Evolutionary conservation across 2,329 filamentous ascomycete species (phyloP), one percentile per base, ranked within the genome.

Genomic region (Scytalidium sp.): DNA sequence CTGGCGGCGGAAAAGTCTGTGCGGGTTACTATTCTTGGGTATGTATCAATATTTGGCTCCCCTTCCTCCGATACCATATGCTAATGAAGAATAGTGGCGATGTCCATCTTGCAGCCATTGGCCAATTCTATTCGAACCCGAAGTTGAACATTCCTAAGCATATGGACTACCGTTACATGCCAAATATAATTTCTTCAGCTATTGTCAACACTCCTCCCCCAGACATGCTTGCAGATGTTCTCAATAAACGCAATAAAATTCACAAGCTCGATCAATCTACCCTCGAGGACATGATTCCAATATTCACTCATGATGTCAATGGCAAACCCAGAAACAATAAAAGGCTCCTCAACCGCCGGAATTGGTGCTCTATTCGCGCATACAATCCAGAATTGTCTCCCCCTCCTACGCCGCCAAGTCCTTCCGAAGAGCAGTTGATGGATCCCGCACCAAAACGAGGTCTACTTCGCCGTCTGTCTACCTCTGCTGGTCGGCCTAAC

Each of bases 141-240:
- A 94, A 90, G 67, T 75, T 93, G 19, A 75, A 76, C 5, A 74
- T 96, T 25, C 75, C 88, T 3, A 97, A 97, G 68, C 90, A 97
- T 70, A 85, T 84, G 57, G 94, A 99, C 66, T 92, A 94, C 63
- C 81, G 94, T 54, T 99, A 99, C 66, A 99, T 99, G 87, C 89
- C 91, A 3, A 99, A 99, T 61, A 73, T 99, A 52, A 84, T 97
- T 58, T 95, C 91, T 1, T 97, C 92, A 0, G 91, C 92, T 11
- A 97, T 99, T 64, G 93, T 88, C 60, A 97, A 99, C 64, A 85
- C 87, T 13, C 94, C 95, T 4, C 90, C 92, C 17, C 87, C 92
- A 0, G 88, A 94, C 46, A 75, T 95, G 62, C 79, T 97, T 74
- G 90, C 90, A 4, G 93, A 99, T 67, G 81, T 96, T 46, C 79